phyloP scores from a whole-genome alignment of 2,329 filamentous ascomycete species.

The Alternaria brassicicola region DNA sequence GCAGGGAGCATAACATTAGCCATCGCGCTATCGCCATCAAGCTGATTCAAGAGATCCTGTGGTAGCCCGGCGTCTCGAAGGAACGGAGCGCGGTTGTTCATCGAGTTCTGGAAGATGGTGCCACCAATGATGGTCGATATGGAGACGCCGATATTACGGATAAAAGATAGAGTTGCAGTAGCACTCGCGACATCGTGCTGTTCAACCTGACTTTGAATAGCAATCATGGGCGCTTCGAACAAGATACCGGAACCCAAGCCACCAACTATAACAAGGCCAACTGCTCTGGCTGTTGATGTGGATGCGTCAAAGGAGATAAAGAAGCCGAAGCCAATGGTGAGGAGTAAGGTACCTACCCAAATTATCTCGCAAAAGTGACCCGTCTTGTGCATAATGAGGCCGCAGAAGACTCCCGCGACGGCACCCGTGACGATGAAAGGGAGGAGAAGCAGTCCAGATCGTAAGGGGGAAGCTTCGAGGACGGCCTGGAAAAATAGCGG shows the following conservation, averaged over 20 bases:
- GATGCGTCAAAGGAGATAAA: slow-evolving; percentile 41
- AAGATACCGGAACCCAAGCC: slow-evolving; percentile 60
- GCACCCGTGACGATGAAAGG: slow-evolving; percentile 61
- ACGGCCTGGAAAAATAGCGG: slow-evolving; percentile 77
- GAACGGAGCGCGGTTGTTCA: slow-evolving; percentile 61
- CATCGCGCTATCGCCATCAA: slow-evolving; percentile 65
- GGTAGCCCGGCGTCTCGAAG: slow-evolving; percentile 58
- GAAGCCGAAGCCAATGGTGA: slow-evolving; percentile 45
- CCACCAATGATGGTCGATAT: slow-evolving; percentile 58
- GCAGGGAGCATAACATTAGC: slow-evolving; percentile 65
- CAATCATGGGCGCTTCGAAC: slow-evolving; percentile 62
- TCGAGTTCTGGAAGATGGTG: slow-evolving; percentile 62
- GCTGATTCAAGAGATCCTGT: slow-evolving; percentile 52
- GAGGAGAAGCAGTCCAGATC: slow-evolving; percentile 66
- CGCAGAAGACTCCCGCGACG: slow-evolving; percentile 53
- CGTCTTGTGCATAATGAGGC: slow-evolving; percentile 55
- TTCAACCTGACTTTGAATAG: slow-evolving; percentile 60
- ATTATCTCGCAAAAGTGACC: slow-evolving; percentile 51
- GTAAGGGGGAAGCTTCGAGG: slow-evolving; percentile 64
- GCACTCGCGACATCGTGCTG: slow-evolving; percentile 59
- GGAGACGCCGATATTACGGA: slow-evolving; percentile 53
- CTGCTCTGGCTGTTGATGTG: slow-evolving; percentile 43
- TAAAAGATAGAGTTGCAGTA: slow-evolving; percentile 59
- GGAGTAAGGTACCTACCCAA: slow-evolving; percentile 41
- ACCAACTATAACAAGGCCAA: slow-evolving; percentile 58